phyloP scores from a whole-genome alignment of 495 filamentous ascomycete species.

The Hypoxylon subgilvum region DNA sequence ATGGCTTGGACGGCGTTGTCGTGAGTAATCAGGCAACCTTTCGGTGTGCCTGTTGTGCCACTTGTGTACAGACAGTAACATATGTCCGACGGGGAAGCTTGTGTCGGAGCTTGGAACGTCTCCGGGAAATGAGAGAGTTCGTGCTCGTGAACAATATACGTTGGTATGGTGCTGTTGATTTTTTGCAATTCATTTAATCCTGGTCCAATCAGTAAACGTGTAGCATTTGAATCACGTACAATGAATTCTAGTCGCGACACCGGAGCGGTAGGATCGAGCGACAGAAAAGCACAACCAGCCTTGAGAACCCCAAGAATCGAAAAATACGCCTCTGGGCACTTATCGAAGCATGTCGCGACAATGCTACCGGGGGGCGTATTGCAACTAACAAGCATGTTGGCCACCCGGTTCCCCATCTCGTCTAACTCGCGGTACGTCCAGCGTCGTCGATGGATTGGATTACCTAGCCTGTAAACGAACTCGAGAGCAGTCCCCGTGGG shows the following conservation, averaged over 20 bases:
- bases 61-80: conserved; percentile 82
- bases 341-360: conserved; percentile 80
- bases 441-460: conserved; percentile 41
- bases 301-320: conserved; percentile 82
- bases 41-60: conserved; percentile 80
- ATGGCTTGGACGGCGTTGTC: conserved; percentile 78
- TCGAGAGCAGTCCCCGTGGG: conserved; percentile 62
- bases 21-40: conserved; percentile 78
- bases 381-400: conserved; percentile 54
- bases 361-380: conserved; percentile 56
- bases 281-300: conserved; percentile 81
- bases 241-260: conserved; percentile 68
- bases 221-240: conserved; percentile 63
- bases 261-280: conserved; percentile 71
- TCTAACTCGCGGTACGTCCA: conserved; percentile 72
- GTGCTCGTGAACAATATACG: conserved; percentile 45
- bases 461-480: conserved; percentile 57
- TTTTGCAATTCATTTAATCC: conserved; percentile 33
- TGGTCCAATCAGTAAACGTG: conserved; percentile 54
- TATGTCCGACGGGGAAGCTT: conserved; percentile 52
- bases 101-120: conserved; percentile 11
- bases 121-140: conserved; percentile 37
- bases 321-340: conserved; percentile 78
- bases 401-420: conserved; percentile 64
- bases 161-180: conserved; percentile 38